Conservation (phyloP, 2,329 filamentous ascomycete genomes). For the Diaporthe velutina region DNA sequence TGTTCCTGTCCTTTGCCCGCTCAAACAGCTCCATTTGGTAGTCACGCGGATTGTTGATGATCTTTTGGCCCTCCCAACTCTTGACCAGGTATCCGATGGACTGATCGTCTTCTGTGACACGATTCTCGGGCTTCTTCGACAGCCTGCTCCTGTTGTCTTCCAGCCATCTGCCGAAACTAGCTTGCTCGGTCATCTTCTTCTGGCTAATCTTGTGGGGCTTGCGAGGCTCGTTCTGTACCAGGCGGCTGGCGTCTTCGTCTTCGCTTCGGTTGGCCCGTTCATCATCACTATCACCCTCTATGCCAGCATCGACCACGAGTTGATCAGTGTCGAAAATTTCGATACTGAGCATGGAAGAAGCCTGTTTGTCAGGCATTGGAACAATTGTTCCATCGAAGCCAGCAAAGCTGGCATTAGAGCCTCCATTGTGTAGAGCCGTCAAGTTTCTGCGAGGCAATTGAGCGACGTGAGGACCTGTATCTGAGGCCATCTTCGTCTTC, state of each 20-base stretch:
- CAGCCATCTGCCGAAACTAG: constrained; percentile 61
- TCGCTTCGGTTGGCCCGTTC: constrained; percentile 40
- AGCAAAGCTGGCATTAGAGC: too few relatives aligned
- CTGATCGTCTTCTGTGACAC: constrained; percentile 45
- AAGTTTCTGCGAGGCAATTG: background rate
- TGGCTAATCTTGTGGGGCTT: constrained; percentile 57
- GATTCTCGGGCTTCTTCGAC: constrained; percentile 48
- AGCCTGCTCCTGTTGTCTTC: constrained; percentile 53
- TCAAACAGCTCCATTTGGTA: constrained; percentile 96
- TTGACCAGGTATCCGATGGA: constrained; percentile 51
- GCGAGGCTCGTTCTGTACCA: constrained; percentile 45
- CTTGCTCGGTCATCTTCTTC: constrained; percentile 63
- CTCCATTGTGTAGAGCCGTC: background rate
- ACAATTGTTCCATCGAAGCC: background rate
- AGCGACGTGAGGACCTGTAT: background rate
- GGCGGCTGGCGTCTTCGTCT: constrained; percentile 43
- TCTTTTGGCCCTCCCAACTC: constrained; percentile 58
- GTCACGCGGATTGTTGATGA: constrained; percentile 84
- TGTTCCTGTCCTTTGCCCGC: constrained; percentile 84
- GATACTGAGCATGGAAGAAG: background rate
- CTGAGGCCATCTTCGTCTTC: background rate
- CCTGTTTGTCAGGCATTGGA: background rate
- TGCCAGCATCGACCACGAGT: constrained; percentile 35
- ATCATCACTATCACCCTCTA: constrained; percentile 18
- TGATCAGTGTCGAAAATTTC: background rate